Conservation (phyloP, 2,329 filamentous ascomycete genomes). For the Acrocalymma vagum region DNA sequence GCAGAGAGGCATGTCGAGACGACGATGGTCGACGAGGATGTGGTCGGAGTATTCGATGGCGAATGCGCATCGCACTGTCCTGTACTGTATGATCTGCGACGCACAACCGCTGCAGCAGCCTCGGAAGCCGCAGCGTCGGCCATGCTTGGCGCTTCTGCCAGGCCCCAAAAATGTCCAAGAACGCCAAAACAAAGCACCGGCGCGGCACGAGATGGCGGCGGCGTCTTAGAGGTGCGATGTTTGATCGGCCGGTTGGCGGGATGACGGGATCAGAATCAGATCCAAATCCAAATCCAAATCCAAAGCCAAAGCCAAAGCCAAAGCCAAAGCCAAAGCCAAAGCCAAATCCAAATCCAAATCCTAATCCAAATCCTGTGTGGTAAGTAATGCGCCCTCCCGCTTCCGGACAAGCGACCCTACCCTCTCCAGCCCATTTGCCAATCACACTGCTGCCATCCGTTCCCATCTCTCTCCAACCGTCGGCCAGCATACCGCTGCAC, state of each 20-base stretch:
- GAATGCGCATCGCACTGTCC: no score
- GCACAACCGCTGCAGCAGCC: no score
- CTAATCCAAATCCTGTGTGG: no score
- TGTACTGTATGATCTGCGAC: no score
- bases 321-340: no score
- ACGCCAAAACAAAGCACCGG: conserved; percentile 16
- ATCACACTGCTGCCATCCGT: conserved; percentile 30
- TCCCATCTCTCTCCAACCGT: conserved; percentile 37
- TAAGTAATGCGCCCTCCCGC: conserved; percentile 27
- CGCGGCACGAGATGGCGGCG: conserved; percentile 19
- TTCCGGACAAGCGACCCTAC: conserved; percentile 28
- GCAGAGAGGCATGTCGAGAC: no score
- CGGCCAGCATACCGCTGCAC: conserved; percentile 22
- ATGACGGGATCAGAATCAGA: conserved; percentile 25
- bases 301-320: no score
- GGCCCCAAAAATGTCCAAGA: conserved; percentile 7
- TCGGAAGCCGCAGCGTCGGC: conserved; percentile 2
- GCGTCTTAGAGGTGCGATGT: conserved; percentile 31
- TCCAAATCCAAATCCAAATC: no score
- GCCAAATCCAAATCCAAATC: no score
- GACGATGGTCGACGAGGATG: no score
- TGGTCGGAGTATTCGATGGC: no score
- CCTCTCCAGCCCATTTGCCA: conserved; percentile 41
- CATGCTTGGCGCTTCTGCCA: conserved; percentile 2
- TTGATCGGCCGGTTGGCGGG: conserved; percentile 44